Conservation (phyloP, 1,139 yeast species). For the Eremothecium coryli region DNA sequence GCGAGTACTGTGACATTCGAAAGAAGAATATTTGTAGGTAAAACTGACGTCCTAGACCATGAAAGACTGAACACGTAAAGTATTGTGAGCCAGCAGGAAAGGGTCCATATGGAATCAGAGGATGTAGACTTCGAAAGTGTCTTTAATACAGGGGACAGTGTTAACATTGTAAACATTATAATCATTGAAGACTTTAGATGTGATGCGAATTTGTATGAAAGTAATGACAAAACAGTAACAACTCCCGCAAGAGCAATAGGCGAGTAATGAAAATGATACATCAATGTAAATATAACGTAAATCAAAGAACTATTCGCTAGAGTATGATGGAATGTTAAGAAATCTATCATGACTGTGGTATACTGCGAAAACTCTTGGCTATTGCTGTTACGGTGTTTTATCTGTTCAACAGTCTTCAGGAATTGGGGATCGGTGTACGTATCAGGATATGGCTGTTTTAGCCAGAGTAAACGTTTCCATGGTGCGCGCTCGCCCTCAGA, state of each 20-base stretch:
- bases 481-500: background rate
- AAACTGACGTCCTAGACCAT: conserved; percentile 37
- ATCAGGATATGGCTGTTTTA: conserved; percentile 81
- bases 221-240: conserved; percentile 11
- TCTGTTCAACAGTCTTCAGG: conserved; percentile 65
- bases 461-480: conserved; percentile 87
- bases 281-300: conserved; percentile 31
- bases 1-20: conserved; percentile 87
- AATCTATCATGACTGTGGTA: conserved; percentile 39
- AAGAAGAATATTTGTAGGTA: conserved; percentile 74
- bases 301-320: conserved; percentile 29
- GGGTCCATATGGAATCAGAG: conserved; percentile 92
- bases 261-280: conserved; percentile 29
- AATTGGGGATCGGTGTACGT: conserved; percentile 80
- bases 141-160: conserved; percentile 81
- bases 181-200: conserved; percentile 51
- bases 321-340: conserved; percentile 29
- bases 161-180: conserved; percentile 59
- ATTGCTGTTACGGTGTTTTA: conserved; percentile 33
- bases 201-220: conserved; percentile 6
- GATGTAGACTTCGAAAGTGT: conserved; percentile 84
- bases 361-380: conserved; percentile 36
- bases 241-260: conserved; percentile 17
- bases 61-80: conserved; percentile 42
- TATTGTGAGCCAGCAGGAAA: conserved; percentile 68